Evolutionary conservation across 2,329 filamentous ascomycete genomes (phyloP).

Genomic region (Fusarium mexicanum): DNA sequence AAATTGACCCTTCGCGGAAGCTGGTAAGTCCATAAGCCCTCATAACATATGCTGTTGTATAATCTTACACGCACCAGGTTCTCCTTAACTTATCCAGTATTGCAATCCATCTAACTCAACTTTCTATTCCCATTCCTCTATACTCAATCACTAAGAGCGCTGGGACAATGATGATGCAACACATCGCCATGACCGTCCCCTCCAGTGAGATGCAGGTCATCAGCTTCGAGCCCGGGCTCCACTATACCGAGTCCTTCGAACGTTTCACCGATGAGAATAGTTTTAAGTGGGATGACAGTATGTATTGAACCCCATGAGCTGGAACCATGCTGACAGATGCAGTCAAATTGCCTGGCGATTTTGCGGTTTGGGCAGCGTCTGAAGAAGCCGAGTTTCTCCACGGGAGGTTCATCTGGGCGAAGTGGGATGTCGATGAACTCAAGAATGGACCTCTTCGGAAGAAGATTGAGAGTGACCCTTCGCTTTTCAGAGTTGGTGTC

Average conservation of each 20-base stretch:
- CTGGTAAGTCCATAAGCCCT: background rate
- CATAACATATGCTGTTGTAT: rapidly evolving
- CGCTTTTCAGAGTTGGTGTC: background rate
- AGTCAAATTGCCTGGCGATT: slow-evolving; percentile 6
- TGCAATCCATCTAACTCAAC: background rate
- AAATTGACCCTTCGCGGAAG: background rate
- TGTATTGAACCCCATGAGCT: rapidly evolving
- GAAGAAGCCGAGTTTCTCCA: slow-evolving; percentile 14
- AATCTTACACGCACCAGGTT: background rate
- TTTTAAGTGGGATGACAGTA: slow-evolving; percentile 13
- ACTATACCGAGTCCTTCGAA: slow-evolving; percentile 2
- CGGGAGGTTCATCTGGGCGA: slow-evolving; percentile 7
- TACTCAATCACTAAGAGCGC: slow-evolving; percentile 53
- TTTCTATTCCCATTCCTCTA: background rate
- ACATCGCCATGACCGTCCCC: slow-evolving; percentile 49
- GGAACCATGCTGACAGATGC: rapidly evolving
- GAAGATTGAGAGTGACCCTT: background rate
- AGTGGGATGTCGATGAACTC: slow-evolving; percentile 13
- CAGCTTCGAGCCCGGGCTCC: slow-evolving; percentile 25
- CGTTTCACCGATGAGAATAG: background rate
- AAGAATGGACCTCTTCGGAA: background rate
- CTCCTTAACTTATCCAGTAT: background rate
- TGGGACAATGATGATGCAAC: slow-evolving; percentile 49
- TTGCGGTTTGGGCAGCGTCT: slow-evolving; percentile 21
- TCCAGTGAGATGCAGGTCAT: slow-evolving; percentile 42